A percentile compares a stretch with the other conserved stretches of the same genome.
Conservation (phyloP, 352 stramenopile species). For the Pythium sp. region DNA sequence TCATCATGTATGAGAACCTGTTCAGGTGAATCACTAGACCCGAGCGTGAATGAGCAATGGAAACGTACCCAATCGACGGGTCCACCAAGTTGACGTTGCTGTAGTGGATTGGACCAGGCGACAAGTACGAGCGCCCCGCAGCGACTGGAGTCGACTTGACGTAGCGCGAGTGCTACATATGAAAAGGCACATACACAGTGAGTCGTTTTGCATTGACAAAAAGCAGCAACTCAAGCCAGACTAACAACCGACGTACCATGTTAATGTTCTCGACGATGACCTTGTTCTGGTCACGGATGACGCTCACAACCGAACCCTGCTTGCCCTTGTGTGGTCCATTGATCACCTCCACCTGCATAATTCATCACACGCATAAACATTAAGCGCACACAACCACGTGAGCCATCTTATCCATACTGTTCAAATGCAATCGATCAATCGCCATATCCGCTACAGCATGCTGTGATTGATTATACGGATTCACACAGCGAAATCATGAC, state of each 20-base stretch:
- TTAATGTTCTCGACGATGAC: constrained; percentile 87
- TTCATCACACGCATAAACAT: too few species aligned
- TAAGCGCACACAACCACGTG: not conserved
- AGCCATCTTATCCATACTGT: not conserved
- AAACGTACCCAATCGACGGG: constrained; percentile 56
- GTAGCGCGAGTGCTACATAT: constrained; percentile 62
- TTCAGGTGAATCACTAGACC: not conserved
- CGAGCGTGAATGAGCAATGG: not conserved
- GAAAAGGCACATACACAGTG: not conserved
- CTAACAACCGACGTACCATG: constrained; percentile 47
- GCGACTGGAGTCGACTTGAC: constrained; percentile 75
- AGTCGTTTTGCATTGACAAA: not conserved
- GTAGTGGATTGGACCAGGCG: constrained; percentile 83
- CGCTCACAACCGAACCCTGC: constrained; percentile 67
- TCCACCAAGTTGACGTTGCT: constrained; percentile 87
- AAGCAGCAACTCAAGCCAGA: not conserved
- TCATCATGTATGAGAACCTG: not conserved
- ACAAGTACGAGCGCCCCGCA: constrained; percentile 73
- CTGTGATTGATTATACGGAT: not conserved
- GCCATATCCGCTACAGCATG: not conserved
- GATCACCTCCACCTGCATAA: constrained; percentile 69
- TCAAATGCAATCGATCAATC: not conserved
- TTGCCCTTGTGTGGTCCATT: constrained; percentile 82
- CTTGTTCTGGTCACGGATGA: constrained; percentile 75
- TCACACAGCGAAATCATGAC: not conserved